Percentiles rank a stretch among this genome's conserved stretches.
These are phyloP conservation scores for Neostapfia colusana DNA, from an alignment of 176 grass and related monocot genomes.

Conservation along the genomic window DNA sequence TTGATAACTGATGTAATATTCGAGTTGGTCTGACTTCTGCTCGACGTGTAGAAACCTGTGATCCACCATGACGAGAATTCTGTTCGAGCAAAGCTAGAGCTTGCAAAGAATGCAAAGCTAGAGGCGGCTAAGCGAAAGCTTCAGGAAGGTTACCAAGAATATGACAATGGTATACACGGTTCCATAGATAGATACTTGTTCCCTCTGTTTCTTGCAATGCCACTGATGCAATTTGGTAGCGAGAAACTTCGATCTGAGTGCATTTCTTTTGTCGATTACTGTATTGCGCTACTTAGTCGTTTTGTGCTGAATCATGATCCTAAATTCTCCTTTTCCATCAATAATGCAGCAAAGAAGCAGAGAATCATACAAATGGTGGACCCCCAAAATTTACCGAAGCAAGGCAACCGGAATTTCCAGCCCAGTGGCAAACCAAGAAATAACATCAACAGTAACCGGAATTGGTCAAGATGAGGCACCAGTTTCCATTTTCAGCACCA, in stretches of 20 bases:
- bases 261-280: neutral
- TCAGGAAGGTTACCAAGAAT: constrained; percentile 77
- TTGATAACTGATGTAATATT: neutral
- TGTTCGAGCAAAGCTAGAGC: constrained; percentile 48
- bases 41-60: constrained; percentile 26
- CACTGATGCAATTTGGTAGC: neutral
- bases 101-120: constrained; percentile 52
- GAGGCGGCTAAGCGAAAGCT: constrained; percentile 62
- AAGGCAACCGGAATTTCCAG: constrained; percentile 45
- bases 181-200: neutral
- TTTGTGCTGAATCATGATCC: neutral
- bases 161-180: constrained; percentile 49
- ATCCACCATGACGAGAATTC: constrained; percentile 38
- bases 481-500: neutral
- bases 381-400: constrained; percentile 55
- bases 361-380: constrained; percentile 65
- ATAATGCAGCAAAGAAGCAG: constrained; percentile 71
- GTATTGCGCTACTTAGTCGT: neutral
- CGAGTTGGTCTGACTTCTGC: neutral
- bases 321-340: neutral
- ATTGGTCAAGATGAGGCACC: constrained; percentile 47
- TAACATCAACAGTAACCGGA: constrained; percentile 37
- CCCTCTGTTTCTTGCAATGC: neutral
- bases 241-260: neutral
- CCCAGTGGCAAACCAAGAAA: constrained; percentile 47